Evolutionary conservation across 1,139 yeast species (phyloP).

Genomic region (Sugiyamaella novakii): DNA sequence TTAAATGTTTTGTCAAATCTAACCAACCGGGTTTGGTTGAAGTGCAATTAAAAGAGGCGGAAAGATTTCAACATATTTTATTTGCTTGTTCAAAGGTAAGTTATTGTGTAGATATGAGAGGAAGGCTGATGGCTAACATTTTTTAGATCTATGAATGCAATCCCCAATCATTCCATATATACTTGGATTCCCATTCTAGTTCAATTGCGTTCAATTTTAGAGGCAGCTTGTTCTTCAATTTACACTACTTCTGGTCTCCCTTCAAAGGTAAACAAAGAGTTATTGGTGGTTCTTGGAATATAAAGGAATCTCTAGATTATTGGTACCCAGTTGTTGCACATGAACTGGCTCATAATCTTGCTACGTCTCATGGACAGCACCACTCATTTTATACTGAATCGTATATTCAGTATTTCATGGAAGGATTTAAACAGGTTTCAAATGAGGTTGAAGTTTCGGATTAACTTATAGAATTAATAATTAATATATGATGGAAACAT

Average conservation of each 20-base stretch:
- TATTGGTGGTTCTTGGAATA: slow-evolving; percentile 28
- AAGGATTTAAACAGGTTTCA: slow-evolving; percentile 24
- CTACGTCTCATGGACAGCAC: slow-evolving; percentile 41
- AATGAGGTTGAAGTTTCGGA: no score
- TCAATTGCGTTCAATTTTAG: slow-evolving; percentile 44
- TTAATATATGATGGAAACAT: no score
- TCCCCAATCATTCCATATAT: slow-evolving; percentile 38
- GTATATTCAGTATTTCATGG: slow-evolving; percentile 37
- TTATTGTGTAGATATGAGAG: not conserved
- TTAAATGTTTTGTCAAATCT: slow-evolving; percentile 18
- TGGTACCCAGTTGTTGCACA: slow-evolving; percentile 48
- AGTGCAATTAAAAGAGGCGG: slow-evolving; percentile 21
- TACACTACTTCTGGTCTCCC: slow-evolving; percentile 35
- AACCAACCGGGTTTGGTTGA: slow-evolving; percentile 16
- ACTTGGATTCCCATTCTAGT: slow-evolving; percentile 31
- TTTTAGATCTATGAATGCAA: slow-evolving; percentile 28
- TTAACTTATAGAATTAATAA: no score
- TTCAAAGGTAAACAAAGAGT: slow-evolving; percentile 21
- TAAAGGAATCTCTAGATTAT: slow-evolving; percentile 37
- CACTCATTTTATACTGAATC: slow-evolving; percentile 44
- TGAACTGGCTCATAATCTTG: slow-evolving; percentile 47
- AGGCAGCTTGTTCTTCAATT: slow-evolving; percentile 46
- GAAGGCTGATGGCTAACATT: no score
- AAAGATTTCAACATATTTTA: slow-evolving; percentile 22
- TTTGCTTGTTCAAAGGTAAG: slow-evolving; percentile 21